Conservation (phyloP, 1,284 basidiomycete genomes). For the Melanopsichium pennsylvanicum region DNA sequence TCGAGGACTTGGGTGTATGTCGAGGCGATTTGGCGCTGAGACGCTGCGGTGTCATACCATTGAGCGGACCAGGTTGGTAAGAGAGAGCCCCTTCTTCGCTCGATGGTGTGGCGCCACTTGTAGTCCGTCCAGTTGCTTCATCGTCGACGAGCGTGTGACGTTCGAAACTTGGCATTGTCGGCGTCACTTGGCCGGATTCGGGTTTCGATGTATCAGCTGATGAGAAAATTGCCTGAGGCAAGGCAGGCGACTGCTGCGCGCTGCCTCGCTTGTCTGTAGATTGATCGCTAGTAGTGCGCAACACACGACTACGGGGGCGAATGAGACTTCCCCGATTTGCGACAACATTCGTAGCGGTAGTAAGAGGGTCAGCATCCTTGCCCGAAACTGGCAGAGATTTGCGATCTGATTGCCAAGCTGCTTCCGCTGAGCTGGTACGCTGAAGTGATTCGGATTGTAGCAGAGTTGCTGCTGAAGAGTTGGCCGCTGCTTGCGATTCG, state of each 20-base stretch:
- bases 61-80: constrained; percentile 22
- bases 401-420: constrained; percentile 15
- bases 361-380: constrained; percentile 14
- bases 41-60: constrained; percentile 26
- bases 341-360: constrained; percentile 2
- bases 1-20: constrained; percentile 35
- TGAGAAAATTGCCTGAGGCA: constrained; percentile 11
- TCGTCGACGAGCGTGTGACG: constrained; percentile 41
- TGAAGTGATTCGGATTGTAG: constrained; percentile 28
- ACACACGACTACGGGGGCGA: constrained; percentile 28
- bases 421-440: constrained; percentile 33
- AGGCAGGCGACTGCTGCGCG: constrained; percentile 16
- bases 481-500: not conserved
- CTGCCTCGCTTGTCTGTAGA: constrained; percentile 9
- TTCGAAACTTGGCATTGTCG: constrained; percentile 23
- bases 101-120: not conserved
- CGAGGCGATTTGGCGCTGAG: constrained; percentile 26
- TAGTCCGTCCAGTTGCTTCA: not conserved
- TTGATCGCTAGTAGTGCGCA: constrained; percentile 22
- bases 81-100: constrained; percentile 14
- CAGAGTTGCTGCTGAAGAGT: not conserved
- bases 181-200: constrained; percentile 28
- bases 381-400: not conserved
- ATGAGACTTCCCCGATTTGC: constrained; percentile 10
- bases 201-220: constrained; percentile 19